Percentiles rank a stretch among this genome's conserved stretches.
phyloP scores from a whole-genome alignment of 441 rosid species.

The Capsella rubella region DNA sequence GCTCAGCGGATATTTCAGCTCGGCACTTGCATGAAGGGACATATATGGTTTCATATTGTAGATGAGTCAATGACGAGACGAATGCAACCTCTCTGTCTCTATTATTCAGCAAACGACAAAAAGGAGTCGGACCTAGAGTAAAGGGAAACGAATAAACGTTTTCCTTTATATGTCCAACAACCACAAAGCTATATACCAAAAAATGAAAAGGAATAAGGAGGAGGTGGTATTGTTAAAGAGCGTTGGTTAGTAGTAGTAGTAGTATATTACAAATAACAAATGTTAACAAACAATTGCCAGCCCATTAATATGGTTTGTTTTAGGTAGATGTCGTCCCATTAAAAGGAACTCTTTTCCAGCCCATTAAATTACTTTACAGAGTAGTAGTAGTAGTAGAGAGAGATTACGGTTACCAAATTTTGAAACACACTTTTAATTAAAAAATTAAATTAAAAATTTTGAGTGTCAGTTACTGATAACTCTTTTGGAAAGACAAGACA shows the following conservation, averaged over 20 bases:
- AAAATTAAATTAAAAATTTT: background rate
- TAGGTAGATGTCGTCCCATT: background rate
- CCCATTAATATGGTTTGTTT: constrained; percentile 2
- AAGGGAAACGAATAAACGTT: no score
- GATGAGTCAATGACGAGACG: no score
- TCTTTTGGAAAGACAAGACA: constrained; percentile 17
- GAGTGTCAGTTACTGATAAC: constrained; percentile 30
- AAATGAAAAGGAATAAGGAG: no score
- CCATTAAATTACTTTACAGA: constrained; percentile 37
- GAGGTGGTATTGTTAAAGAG: no score
- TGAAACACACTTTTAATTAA: background rate
- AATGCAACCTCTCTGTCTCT: no score
- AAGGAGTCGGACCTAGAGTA: no score
- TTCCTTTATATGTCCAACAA: no score
- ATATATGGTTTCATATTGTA: no score
- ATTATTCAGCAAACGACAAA: no score
- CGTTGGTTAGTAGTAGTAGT: no score
- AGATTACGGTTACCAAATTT: constrained; percentile 30
- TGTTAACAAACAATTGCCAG: background rate
- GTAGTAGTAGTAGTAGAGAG: background rate
- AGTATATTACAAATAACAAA: background rate
- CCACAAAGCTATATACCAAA: no score
- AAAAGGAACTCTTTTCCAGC: constrained; percentile 10
- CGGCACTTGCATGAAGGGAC: no score
- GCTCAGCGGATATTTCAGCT: background rate